phyloP scores from a whole-genome alignment of 352 stramenopile genomes.

The Hyaloperonospora arabidopsidis region DNA sequence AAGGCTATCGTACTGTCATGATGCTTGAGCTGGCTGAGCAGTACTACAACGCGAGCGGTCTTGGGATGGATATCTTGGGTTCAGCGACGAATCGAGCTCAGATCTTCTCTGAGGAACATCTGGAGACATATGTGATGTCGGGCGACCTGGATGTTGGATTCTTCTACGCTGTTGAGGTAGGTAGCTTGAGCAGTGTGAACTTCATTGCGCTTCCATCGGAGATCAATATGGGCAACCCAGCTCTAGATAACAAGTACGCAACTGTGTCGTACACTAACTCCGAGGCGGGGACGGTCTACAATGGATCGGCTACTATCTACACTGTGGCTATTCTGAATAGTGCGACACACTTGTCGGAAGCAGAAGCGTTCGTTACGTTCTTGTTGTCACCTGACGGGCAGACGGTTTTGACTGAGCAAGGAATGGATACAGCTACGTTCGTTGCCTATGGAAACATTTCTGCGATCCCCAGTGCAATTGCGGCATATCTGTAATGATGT shows the following conservation, averaged over 20 bases:
- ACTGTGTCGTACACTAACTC: constrained; percentile 31
- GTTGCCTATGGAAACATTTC: too few species aligned
- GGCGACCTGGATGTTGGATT: constrained; percentile 29
- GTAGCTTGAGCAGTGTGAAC: constrained; percentile 20
- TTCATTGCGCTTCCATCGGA: constrained; percentile 26
- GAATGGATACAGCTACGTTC: constrained; percentile 10
- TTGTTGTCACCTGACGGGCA: constrained; percentile 26
- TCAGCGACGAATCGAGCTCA: constrained; percentile 29
- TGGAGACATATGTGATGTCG: constrained; percentile 23
- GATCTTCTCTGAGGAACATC: constrained; percentile 31
- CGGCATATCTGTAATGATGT: too few species aligned
- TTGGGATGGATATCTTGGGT: constrained; percentile 19
- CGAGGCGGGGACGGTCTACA: constrained; percentile 26
- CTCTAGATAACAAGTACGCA: constrained; percentile 24
- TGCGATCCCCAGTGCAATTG: too few species aligned
- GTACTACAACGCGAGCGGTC: constrained; percentile 23
- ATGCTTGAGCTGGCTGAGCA: constrained; percentile 30
- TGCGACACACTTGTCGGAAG: constrained; percentile 26
- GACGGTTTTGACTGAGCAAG: constrained; percentile 19
- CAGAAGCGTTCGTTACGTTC: constrained; percentile 25
- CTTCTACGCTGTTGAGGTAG: constrained; percentile 27
- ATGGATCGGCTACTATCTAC: constrained; percentile 31
- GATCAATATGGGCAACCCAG: constrained; percentile 26
- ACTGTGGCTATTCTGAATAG: constrained; percentile 29
- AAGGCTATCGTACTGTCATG: constrained; percentile 31